A percentile compares a stretch with the other conserved stretches of the same genome.
phyloP scores from a whole-genome alignment of 805 yeast species.

The Teunomyces atbi region DNA sequence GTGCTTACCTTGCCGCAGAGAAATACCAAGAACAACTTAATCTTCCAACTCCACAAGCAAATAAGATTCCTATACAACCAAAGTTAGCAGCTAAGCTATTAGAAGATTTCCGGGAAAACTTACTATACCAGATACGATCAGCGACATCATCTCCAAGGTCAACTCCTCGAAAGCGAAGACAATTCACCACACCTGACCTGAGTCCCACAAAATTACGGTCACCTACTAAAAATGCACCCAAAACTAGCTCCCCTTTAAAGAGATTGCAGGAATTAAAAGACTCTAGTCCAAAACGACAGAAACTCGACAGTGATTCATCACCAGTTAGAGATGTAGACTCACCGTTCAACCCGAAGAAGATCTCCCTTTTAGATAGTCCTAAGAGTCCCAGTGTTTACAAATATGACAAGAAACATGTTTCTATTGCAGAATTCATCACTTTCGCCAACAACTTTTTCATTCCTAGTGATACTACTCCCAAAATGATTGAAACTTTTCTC shows the following conservation, averaged over 20 bases:
- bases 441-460: conserved; percentile 65
- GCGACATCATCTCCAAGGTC: conserved; percentile 16
- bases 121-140: conserved; percentile 26
- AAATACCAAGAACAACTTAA: conserved; percentile 41
- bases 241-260: conserved; percentile 37
- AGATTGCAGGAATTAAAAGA: conserved; percentile 25
- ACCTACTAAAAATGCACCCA: conserved; percentile 29
- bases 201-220: conserved; percentile 8
- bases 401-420: conserved; percentile 23
- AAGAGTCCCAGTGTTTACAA: conserved; percentile 11
- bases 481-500: conserved; percentile 50
- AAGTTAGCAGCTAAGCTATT: conserved; percentile 40
- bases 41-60: conserved; percentile 48
- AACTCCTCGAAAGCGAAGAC: conserved; percentile 14
- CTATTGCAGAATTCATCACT: conserved; percentile 35
- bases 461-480: conserved; percentile 50
- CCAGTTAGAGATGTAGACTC: conserved; percentile 21
- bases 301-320: not conserved
- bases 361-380: conserved; percentile 6
- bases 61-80: conserved; percentile 59
- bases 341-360: conserved; percentile 25
- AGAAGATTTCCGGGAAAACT: conserved; percentile 43
- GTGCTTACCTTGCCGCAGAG: conserved; percentile 62
- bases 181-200: conserved; percentile 1
- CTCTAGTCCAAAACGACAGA: conserved; percentile 6